A percentile compares a stretch with the other conserved stretches of the same genome.
phyloP scores from a whole-genome alignment of 805 yeast genomes.

The Wickerhamomyces strasburgensis region DNA sequence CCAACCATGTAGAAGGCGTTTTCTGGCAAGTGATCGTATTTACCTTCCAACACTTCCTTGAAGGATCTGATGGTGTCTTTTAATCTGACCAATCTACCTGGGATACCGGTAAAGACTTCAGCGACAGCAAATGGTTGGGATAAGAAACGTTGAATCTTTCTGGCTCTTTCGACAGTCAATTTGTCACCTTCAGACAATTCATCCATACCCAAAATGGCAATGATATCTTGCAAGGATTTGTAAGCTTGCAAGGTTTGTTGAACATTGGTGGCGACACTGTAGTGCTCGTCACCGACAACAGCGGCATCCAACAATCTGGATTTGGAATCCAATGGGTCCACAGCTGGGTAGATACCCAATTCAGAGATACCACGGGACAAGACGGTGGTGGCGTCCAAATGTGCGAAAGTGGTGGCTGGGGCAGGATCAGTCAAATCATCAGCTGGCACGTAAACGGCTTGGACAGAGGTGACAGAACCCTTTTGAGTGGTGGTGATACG shows the following conservation, averaged over 20 bases:
- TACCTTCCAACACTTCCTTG: conserved; percentile 97
- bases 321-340: conserved; percentile 99
- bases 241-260: conserved; percentile 99
- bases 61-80: conserved; percentile 92
- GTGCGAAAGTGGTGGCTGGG: conserved; percentile 99
- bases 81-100: conserved; percentile 95
- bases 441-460: conserved; percentile 99
- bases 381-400: conserved; percentile 99
- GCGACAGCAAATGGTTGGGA: conserved; percentile 99
- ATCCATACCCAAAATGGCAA: conserved; percentile 99
- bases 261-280: conserved; percentile 88
- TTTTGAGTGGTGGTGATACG: conserved; percentile 99
- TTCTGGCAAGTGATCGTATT: conserved; percentile 98
- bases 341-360: conserved; percentile 99
- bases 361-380: conserved; percentile 99
- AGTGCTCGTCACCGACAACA: conserved; percentile 98
- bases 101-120: conserved; percentile 99
- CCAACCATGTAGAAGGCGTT: conserved; percentile 99
- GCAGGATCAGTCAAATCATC: conserved; percentile 99
- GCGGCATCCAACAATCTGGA: conserved; percentile 97
- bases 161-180: conserved; percentile 99
- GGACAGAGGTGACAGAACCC: conserved; percentile 99
- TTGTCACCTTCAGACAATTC: conserved; percentile 98
- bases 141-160: conserved; percentile 99
- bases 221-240: conserved; percentile 99